Evolutionary conservation across 176 grass and related monocot species (phyloP), one percentile per base, ranked within the genome.

Genomic region (Zizania latifolia): DNA sequence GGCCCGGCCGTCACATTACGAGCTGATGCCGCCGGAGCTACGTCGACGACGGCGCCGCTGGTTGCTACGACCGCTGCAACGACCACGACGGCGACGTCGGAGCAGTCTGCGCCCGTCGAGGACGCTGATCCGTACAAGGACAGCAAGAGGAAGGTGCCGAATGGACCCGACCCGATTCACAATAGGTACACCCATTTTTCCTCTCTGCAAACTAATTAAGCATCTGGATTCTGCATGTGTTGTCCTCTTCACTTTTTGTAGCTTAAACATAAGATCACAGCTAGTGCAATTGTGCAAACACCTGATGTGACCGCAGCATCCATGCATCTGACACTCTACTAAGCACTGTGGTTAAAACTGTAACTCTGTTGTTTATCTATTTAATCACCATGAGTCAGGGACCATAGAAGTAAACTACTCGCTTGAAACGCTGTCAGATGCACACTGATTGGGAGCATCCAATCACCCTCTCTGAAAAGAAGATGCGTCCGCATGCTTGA

Each of bases 111-210:
- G n/a, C n/a, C n/a, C n/a, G n/a, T n/a, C n/a, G n/a, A n/a, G n/a
- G n/a, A n/a, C n/a, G 62, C 68, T 3, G 75, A 90, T 35, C 79
- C 65, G 4, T 86, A 79, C 65, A 80, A 50, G 44, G 62, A 83
- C 55, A 92, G 76, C 81, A 88, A 75, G 84, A 90, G 93, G 65
- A 92, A 84, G 77, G 93, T 96, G 39, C 93, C 93, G 27, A 96
- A 96, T 31, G 93, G 93, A 4, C 78, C 93, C 74, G 93, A 96
- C 62, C 93, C 89, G 17, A 96, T 96, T 83, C 93, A 96, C 60
- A 48, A 48, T 48, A 48, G 44, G 44, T 48, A 48, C 16, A 48
- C 19, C 44, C 44, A 48, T 48, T 16, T n/a, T n/a, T n/a, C n/a
- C n/a, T 48, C 14, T 16, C 4, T 48, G 44, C 44, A 48, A 48